Percentiles rank a stretch among this genome's conserved stretches.
phyloP scores from a whole-genome alignment of 1,139 yeast genomes.

The Sugiyamaella novakii region DNA sequence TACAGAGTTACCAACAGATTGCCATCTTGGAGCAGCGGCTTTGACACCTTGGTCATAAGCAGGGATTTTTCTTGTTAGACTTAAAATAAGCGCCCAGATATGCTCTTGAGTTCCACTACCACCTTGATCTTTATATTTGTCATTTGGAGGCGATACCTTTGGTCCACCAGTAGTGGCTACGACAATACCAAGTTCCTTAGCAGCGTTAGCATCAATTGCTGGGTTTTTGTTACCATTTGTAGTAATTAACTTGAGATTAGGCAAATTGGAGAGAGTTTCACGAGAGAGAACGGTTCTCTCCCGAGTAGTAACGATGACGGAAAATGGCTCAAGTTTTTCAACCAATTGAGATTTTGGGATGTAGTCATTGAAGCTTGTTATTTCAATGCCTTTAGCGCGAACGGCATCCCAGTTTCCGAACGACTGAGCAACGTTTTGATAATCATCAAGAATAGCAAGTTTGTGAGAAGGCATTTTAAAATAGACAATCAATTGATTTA shows the following conservation, averaged over 20 bases:
- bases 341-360: conserved; percentile 20
- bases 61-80: conserved; percentile 26
- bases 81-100: conserved; percentile 29
- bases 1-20: conserved; percentile 47
- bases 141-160: conserved; percentile 3
- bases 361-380: conserved; percentile 27
- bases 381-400: conserved; percentile 19
- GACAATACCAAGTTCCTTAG: conserved; percentile 24
- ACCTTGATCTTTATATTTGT: conserved; percentile 15
- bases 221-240: conserved; percentile 29
- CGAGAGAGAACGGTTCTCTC: conserved; percentile 29
- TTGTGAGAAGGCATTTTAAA: conserved; percentile 11
- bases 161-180: conserved; percentile 25
- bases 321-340: conserved; percentile 24
- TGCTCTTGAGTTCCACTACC: conserved; percentile 28
- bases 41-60: conserved; percentile 25
- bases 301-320: conserved; percentile 27
- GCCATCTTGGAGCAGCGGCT: conserved; percentile 23
- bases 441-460: conserved; percentile 31
- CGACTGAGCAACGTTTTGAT: conserved; percentile 26
- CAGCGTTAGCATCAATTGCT: conserved; percentile 27
- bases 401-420: conserved; percentile 27
- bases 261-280: conserved; percentile 23
- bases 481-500: no score
- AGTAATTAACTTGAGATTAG: conserved; percentile 29